Percentiles rank a stretch among this genome's conserved stretches.
These are phyloP conservation scores for Ophiocytium majus DNA, from an alignment of 352 stramenopile species.

Conservation along the genomic window DNA sequence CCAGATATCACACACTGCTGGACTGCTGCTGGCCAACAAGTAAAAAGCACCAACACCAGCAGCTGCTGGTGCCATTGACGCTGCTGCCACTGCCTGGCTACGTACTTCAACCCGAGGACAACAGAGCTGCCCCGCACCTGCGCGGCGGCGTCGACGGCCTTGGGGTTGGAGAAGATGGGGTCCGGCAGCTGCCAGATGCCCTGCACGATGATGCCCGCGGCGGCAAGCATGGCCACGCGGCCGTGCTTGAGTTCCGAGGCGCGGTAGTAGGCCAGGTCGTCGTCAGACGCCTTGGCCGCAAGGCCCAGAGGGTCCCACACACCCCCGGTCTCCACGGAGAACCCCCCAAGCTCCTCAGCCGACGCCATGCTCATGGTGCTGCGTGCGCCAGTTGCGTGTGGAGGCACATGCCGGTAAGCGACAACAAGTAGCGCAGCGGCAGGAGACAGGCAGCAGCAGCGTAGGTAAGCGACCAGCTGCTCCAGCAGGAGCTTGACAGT, in stretches of 20 bases:
- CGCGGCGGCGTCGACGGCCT: slow-evolving; percentile 33
- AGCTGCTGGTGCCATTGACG: too few species aligned
- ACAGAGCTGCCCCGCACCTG: too few species aligned
- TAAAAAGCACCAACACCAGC: too few species aligned
- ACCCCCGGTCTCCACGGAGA: slow-evolving; percentile 50
- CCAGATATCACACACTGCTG: too few species aligned
- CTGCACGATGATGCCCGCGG: slow-evolving; percentile 55
- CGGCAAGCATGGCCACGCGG: slow-evolving; percentile 57
- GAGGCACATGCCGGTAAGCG: not conserved
- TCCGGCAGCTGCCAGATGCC: slow-evolving; percentile 54
- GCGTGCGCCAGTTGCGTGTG: not conserved
- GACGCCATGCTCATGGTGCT: not conserved
- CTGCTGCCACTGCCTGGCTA: too few species aligned
- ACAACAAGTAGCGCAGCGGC: not conserved
- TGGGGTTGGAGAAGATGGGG: slow-evolving; percentile 40
- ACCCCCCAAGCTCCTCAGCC: slow-evolving; percentile 38
- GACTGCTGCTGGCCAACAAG: too few species aligned
- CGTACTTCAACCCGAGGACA: too few species aligned
- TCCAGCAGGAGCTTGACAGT: not conserved
- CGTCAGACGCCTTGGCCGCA: slow-evolving; percentile 40
- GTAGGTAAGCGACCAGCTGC: too few species aligned
- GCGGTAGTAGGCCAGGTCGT: slow-evolving; percentile 56
- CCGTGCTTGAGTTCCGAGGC: slow-evolving; percentile 60
- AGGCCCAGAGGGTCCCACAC: slow-evolving; percentile 54
- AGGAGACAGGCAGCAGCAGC: too few species aligned